Conservation (phyloP, 2,329 filamentous ascomycete species). For the Fusarium dimerum region DNA sequence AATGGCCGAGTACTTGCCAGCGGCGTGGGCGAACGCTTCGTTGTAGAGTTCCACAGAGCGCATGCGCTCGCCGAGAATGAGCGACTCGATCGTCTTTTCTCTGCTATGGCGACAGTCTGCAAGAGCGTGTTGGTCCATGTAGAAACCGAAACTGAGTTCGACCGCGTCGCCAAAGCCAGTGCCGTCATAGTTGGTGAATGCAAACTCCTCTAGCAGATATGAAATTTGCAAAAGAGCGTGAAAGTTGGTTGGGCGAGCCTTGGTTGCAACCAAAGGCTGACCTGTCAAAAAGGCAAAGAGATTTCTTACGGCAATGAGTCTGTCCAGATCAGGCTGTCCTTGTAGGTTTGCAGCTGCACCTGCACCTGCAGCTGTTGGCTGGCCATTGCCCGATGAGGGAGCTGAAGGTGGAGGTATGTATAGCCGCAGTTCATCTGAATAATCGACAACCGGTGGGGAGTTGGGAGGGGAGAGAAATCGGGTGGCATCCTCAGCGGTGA, state of each 20-base stretch:
- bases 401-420: slow-evolving; percentile 56
- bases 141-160: slow-evolving; percentile 68
- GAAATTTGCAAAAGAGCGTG: slow-evolving; percentile 56
- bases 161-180: slow-evolving; percentile 61
- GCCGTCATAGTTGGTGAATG: slow-evolving; percentile 57
- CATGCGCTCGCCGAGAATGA: slow-evolving; percentile 89
- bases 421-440: slow-evolving; percentile 47
- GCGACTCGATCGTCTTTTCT: slow-evolving; percentile 85
- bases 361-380: slow-evolving; percentile 36
- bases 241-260: slow-evolving; percentile 52
- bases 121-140: slow-evolving; percentile 74
- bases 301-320: slow-evolving; percentile 61
- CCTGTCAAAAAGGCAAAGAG: slow-evolving; percentile 66
- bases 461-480: slow-evolving; percentile 40
- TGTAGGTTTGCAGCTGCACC: slow-evolving; percentile 31
- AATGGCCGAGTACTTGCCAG: slow-evolving; percentile 80
- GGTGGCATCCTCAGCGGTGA: slow-evolving; percentile 52
- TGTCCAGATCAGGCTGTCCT: slow-evolving; percentile 48
- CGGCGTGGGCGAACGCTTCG: slow-evolving; percentile 88
- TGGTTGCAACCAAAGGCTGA: slow-evolving; percentile 63
- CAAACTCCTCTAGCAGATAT: slow-evolving; percentile 55
- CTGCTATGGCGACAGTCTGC: slow-evolving; percentile 79
- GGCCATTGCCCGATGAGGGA: slow-evolving; percentile 39
- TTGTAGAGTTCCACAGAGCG: slow-evolving; percentile 80
- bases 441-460: slow-evolving; percentile 40